These are phyloP conservation scores for Plectranthus barbatus DNA, from an alignment of 257 asterid species.

Conservation along the genomic window DNA sequence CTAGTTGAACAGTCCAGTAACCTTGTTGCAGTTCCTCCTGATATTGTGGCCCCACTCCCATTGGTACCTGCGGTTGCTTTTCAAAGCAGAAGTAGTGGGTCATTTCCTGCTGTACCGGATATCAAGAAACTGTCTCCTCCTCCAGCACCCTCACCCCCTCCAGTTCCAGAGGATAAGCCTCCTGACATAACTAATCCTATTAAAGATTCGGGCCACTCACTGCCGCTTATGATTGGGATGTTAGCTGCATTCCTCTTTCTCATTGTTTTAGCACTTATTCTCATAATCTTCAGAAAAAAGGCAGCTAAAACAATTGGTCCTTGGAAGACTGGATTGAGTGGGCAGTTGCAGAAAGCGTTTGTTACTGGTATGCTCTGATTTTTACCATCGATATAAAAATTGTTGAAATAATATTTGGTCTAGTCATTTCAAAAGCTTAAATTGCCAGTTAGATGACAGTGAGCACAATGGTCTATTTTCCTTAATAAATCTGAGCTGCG, in stretches of 20 bases:
- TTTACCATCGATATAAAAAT: not conserved
- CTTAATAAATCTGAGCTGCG: no score
- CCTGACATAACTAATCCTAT: conserved; percentile 8
- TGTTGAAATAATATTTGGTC: not conserved
- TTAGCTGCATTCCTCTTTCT: conserved; percentile 33
- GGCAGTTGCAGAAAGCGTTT: conserved; percentile 90
- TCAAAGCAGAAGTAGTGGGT: conserved; percentile 84
- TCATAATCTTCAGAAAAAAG: conserved; percentile 46
- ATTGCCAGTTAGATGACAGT: no score
- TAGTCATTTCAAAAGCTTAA: not conserved
- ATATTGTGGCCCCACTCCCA: conserved; percentile 15
- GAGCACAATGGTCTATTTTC: not conserved
- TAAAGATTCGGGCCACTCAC: conserved; percentile 18
- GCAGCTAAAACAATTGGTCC: conserved; percentile 64
- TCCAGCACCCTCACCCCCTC: conserved; percentile 20
- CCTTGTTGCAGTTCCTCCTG: conserved; percentile 47
- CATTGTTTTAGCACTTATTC: conserved; percentile 26
- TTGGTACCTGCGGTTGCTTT: conserved; percentile 19
- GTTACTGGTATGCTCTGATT: conserved; percentile 54
- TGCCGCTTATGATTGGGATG: conserved; percentile 47
- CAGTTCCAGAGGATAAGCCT: conserved; percentile 14
- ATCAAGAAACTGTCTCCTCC: conserved; percentile 28
- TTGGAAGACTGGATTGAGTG: conserved; percentile 91
- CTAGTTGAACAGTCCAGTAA: conserved; percentile 55
- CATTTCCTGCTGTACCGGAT: conserved; percentile 63